Evolutionary conservation across 768 basidiomycete species (phyloP), one percentile per base, ranked within the genome.

Genomic region (Rhodotorula kratochvilovae): DNA sequence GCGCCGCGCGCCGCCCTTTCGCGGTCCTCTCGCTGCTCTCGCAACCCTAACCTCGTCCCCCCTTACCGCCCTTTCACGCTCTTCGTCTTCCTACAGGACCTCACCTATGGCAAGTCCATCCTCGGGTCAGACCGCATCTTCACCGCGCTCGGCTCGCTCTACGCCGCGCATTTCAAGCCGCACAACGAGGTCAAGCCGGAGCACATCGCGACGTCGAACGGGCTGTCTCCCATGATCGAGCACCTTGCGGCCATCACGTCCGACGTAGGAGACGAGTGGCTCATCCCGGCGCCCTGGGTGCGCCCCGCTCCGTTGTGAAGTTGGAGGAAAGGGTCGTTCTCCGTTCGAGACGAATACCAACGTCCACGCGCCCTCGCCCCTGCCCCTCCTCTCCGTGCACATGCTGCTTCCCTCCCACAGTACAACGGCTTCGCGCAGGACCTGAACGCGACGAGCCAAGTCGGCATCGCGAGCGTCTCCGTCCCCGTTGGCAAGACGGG

Each of bases 371-470:
- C n/a, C n/a, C n/a, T n/a, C n/a, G n/a, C n/a, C n/a, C n/a, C n/a
- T n/a, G n/a, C n/a, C n/a, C n/a, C n/a, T n/a, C n/a, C n/a, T n/a
- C n/a, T n/a, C n/a, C n/a, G n/a, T n/a, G n/a, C n/a, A n/a, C n/a
- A n/a, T n/a, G n/a, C n/a, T n/a, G n/a, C n/a, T n/a, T 50, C 27
- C 25, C 48, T 25, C 16, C 66, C 66, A 5, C 67, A 43, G 31
- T 72, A 72, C 63, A 65, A 72, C 27, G 66, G 62, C 23, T 72
- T 72, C 35, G 35, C 17, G 6, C n/a, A 36, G 7, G 71, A 72
- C 27, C 48, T 72, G 13, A 51, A 50, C 54, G 45, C 42, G 35
- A 57, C 66, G 21, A 60, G 58, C 45, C 46, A 61, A 19, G 67
- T 72, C 48, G 35, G 23, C 19, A 61, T 72, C 27, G 66, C 56